These are phyloP conservation scores for Trichosporon inkin DNA, from an alignment of 1,284 basidiomycete species.

Conservation along the genomic window DNA sequence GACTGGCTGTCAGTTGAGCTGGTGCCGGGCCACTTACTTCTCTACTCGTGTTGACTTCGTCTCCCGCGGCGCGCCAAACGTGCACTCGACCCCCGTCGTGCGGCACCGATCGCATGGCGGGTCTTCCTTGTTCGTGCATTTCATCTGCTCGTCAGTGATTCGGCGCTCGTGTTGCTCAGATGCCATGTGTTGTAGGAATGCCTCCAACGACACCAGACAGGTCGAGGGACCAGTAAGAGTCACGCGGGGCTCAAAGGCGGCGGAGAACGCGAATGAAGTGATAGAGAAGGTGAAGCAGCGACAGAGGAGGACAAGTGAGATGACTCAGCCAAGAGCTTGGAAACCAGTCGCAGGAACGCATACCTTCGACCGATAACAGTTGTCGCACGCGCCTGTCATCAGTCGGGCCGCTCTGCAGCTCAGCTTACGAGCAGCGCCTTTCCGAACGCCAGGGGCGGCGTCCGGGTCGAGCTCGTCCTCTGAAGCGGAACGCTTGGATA, in stretches of 20 bases:
- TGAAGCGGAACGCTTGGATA: not conserved
- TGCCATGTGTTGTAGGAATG: not conserved
- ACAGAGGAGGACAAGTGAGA: no score
- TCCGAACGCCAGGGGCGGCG: not conserved
- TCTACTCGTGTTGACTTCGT: slow-evolving; percentile 64
- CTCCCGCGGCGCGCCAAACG: slow-evolving; percentile 86
- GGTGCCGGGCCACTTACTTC: slow-evolving; percentile 55
- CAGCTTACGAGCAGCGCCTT: not conserved
- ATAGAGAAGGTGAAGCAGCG: not conserved
- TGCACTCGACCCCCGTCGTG: slow-evolving; percentile 68
- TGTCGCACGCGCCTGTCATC: not conserved
- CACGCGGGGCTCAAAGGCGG: not conserved
- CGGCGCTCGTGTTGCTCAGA: no score
- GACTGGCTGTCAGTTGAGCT: slow-evolving; percentile 53
- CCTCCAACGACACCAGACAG: not conserved
- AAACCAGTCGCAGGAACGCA: not conserved
- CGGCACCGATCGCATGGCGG: slow-evolving; percentile 51
- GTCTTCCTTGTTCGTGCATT: slow-evolving; percentile 65
- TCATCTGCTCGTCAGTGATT: slow-evolving; percentile 55
- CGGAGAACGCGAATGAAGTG: no score
- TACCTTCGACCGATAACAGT: not conserved
- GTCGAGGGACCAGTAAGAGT: not conserved
- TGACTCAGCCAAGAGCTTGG: no score
- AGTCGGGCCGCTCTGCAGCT: not conserved
- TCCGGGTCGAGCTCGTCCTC: not conserved